Conservation (phyloP, 768 basidiomycete genomes). For the Pulveroboletus sp. region DNA sequence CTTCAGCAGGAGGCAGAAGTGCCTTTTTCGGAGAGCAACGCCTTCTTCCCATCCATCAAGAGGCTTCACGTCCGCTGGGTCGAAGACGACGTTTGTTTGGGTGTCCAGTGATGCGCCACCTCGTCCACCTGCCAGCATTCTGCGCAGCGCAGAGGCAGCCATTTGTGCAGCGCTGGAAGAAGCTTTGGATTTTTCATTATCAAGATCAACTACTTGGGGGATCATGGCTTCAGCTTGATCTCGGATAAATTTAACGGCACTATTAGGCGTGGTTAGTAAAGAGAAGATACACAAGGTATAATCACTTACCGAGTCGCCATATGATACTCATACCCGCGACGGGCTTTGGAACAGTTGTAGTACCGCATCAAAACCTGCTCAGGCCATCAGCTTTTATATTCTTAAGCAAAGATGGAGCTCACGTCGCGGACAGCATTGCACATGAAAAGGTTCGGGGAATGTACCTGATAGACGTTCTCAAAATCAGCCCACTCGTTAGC, state of each 20-base stretch:
- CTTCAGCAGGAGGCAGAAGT: constrained; percentile 85
- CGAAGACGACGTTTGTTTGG: constrained; percentile 27
- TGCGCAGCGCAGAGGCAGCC: constrained; percentile 66
- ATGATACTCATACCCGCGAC: constrained; percentile 82
- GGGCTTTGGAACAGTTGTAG: constrained; percentile 75
- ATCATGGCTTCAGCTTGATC: constrained; percentile 64
- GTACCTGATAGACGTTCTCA: constrained; percentile 88
- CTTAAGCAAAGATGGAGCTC: constrained; percentile 26
- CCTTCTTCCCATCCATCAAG: constrained; percentile 72
- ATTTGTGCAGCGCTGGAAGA: constrained; percentile 52
- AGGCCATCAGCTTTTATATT: constrained; percentile 9
- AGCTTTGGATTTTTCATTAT: constrained; percentile 28
- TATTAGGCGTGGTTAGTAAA: constrained; percentile 25
- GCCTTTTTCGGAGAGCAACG: constrained; percentile 63
- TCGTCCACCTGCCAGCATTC: constrained; percentile 57
- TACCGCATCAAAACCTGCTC: constrained; percentile 81
- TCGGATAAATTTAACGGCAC: constrained; percentile 83
- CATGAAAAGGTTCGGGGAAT: constrained; percentile 79
- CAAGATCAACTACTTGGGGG: constrained; percentile 11
- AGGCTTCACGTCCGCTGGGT: constrained; percentile 47
- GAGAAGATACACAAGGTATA: background rate
- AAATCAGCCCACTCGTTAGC: constrained; percentile 77
- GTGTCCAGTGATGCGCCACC: constrained; percentile 43
- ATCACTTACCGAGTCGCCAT: constrained; percentile 72
- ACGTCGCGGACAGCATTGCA: constrained; percentile 80